Evolutionary conservation across 2,329 filamentous ascomycete species (phyloP).

Genomic region (Drechslerella coelobrocha): DNA sequence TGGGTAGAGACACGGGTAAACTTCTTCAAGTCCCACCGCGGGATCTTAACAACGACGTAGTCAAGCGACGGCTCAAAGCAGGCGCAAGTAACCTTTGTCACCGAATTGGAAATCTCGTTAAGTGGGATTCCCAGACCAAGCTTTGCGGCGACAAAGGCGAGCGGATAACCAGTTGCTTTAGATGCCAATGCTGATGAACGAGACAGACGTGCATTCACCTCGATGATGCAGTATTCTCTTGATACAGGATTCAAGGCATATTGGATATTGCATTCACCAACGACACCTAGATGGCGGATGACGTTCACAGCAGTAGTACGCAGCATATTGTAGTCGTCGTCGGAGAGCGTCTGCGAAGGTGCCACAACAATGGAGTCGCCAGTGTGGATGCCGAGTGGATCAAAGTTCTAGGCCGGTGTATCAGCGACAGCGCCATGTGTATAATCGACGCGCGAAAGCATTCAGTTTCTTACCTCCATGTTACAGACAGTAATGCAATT

Average conservation of each 20-base stretch:
- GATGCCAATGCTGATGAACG: slow-evolving; percentile 94
- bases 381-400: slow-evolving; percentile 95
- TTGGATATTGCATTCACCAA: slow-evolving; percentile 99
- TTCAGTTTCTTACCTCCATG: slow-evolving; percentile 82
- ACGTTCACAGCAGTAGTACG: slow-evolving; percentile 96
- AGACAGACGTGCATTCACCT: slow-evolving; percentile 95
- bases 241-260: slow-evolving; percentile 96
- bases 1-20: slow-evolving; percentile 96
- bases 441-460: not conserved
- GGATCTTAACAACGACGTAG: slow-evolving; percentile 98
- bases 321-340: slow-evolving; percentile 99
- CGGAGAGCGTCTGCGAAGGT: slow-evolving; percentile 92
- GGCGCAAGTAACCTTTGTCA: slow-evolving; percentile 93
- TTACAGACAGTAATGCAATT: slow-evolving; percentile 99
- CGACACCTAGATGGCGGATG: slow-evolving; percentile 93
- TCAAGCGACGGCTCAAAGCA: slow-evolving; percentile 99
- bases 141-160: slow-evolving; percentile 97
- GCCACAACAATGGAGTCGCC: slow-evolving; percentile 98
- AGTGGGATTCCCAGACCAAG: slow-evolving; percentile 91
- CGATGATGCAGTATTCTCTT: slow-evolving; percentile 97
- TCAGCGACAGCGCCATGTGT: not conserved
- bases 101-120: slow-evolving; percentile 94
- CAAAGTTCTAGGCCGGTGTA: slow-evolving; percentile 74
- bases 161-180: slow-evolving; percentile 93
- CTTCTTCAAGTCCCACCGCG: slow-evolving; percentile 98